These are phyloP conservation scores for Elaeis oleifera DNA, from an alignment of 202 grass and related monocot genomes.

Conservation along the genomic window DNA sequence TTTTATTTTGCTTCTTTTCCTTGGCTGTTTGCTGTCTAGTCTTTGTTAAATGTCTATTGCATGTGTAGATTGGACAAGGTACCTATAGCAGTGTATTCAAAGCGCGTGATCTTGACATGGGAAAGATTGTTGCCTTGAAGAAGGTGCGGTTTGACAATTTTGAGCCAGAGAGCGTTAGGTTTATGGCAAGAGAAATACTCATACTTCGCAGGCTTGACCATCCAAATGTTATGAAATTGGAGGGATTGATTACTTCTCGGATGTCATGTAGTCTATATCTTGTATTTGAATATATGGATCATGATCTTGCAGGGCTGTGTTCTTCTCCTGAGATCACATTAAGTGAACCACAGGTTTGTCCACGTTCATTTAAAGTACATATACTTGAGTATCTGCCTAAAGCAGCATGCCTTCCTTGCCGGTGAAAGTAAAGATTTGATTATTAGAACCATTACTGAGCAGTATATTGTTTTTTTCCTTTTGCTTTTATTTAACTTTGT, in stretches of 20 bases:
- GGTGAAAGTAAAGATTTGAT: not conserved
- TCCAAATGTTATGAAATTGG: constrained; percentile 91
- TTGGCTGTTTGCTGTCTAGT: not conserved
- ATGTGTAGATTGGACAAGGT: constrained; percentile 83
- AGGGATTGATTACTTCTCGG: constrained; percentile 87
- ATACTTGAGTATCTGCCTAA: not conserved
- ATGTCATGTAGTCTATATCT: constrained; percentile 87
- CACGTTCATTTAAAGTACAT: not conserved
- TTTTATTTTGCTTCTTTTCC: not conserved
- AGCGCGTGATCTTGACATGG: constrained; percentile 68
- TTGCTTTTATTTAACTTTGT: not conserved
- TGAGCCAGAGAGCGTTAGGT: constrained; percentile 86
- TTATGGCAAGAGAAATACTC: constrained; percentile 97
- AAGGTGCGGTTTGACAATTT: constrained; percentile 97
- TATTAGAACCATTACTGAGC: constrained; percentile 4
- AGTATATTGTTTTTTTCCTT: constrained; percentile 12
- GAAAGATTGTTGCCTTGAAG: constrained; percentile 90
- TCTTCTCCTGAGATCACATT: constrained; percentile 80
- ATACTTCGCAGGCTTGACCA: constrained; percentile 88
- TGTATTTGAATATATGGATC: constrained; percentile 99
- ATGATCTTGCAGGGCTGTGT: constrained; percentile 85
- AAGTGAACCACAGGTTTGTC: constrained; percentile 66
- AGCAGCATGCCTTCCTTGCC: not conserved
- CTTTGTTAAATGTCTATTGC: not conserved
- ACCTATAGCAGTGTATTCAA: constrained; percentile 96